phyloP scores from a whole-genome alignment of 805 yeast species.

The Ogataea angusta region DNA sequence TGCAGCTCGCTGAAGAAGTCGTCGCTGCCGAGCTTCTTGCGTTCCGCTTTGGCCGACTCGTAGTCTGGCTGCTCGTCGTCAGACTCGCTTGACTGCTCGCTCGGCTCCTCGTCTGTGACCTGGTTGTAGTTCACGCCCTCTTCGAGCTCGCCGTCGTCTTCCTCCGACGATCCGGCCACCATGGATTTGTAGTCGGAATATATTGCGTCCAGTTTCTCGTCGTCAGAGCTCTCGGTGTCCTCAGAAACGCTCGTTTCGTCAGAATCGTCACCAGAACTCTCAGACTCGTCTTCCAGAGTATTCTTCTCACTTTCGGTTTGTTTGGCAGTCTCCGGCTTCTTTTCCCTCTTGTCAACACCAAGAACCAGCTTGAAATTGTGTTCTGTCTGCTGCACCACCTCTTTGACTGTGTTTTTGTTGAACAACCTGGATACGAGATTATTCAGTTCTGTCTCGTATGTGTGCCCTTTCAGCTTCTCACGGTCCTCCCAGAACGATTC shows the following conservation, averaged over 20 bases:
- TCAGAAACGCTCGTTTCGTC: constrained; percentile 22
- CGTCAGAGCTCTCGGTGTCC: constrained; percentile 8
- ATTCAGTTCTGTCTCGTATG: constrained; percentile 43
- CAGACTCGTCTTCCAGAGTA: not conserved
- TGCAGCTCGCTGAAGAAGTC: constrained; percentile 40
- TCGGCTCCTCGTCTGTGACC: constrained; percentile 64
- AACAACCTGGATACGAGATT: constrained; percentile 45
- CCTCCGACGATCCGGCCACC: constrained; percentile 44
- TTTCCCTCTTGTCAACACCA: constrained; percentile 30
- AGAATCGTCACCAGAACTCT: not conserved
- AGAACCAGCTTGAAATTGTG: constrained; percentile 25
- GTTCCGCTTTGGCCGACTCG: constrained; percentile 53
- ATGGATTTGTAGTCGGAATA: constrained; percentile 28
- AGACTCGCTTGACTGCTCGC: constrained; percentile 40
- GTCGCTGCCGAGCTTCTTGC: constrained; percentile 29
- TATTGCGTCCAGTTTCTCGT: constrained; percentile 18
- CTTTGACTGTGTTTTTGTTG: constrained; percentile 42
- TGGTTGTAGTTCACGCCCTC: constrained; percentile 48
- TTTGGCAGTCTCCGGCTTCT: constrained; percentile 7
- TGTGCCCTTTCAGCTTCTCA: constrained; percentile 33
- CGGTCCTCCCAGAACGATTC: constrained; percentile 30
- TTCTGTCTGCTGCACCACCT: constrained; percentile 26
- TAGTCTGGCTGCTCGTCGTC: constrained; percentile 29
- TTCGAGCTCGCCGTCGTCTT: constrained; percentile 30
- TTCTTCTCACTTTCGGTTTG: constrained; percentile 22